phyloP scores from a whole-genome alignment of 371 early-diverging fungal species.

The Mucor piriformis region DNA sequence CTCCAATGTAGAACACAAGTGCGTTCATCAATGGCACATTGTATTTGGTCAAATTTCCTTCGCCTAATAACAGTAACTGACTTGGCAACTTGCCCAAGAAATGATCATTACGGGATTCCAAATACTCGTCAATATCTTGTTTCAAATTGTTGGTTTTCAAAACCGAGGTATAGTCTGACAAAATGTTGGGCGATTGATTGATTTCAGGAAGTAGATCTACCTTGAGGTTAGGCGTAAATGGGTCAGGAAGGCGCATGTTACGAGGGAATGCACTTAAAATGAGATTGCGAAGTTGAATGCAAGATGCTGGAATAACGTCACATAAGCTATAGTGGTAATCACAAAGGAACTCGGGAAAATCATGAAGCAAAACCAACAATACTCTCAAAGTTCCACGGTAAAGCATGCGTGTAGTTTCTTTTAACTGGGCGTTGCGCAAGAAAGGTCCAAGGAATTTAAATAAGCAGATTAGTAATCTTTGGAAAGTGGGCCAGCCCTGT shows the following conservation, averaged over 20 bases:
- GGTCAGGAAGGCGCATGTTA: constrained; percentile 95
- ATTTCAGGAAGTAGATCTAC: constrained; percentile 89
- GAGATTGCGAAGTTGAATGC: constrained; percentile 94
- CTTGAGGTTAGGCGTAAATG: constrained; percentile 93
- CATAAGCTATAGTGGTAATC: constrained; percentile 92
- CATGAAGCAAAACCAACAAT: constrained; percentile 91
- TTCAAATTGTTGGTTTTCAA: constrained; percentile 63
- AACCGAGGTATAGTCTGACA: constrained; percentile 78
- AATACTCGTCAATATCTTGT: constrained; percentile 72
- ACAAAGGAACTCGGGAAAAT: constrained; percentile 97
- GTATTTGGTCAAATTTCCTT: constrained; percentile 56
- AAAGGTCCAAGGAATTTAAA: constrained; percentile 90
- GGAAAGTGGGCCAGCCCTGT: constrained; percentile 89
- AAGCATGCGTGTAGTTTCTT: constrained; percentile 79
- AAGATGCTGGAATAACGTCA: constrained; percentile 90
- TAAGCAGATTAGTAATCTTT: constrained; percentile 76
- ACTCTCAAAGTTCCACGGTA: constrained; percentile 93
- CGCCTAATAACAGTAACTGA: constrained; percentile 8
- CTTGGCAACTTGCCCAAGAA: constrained; percentile 3
- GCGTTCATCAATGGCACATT: constrained; percentile 85
- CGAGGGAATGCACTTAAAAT: constrained; percentile 96
- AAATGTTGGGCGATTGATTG: constrained; percentile 79
- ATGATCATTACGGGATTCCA: constrained; percentile 28
- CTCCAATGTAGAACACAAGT: constrained; percentile 87
- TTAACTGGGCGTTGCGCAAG: constrained; percentile 67